These are phyloP conservation scores for Diaporthe nobilis DNA, from an alignment of 2,329 filamentous ascomycete species.

Conservation along the genomic window DNA sequence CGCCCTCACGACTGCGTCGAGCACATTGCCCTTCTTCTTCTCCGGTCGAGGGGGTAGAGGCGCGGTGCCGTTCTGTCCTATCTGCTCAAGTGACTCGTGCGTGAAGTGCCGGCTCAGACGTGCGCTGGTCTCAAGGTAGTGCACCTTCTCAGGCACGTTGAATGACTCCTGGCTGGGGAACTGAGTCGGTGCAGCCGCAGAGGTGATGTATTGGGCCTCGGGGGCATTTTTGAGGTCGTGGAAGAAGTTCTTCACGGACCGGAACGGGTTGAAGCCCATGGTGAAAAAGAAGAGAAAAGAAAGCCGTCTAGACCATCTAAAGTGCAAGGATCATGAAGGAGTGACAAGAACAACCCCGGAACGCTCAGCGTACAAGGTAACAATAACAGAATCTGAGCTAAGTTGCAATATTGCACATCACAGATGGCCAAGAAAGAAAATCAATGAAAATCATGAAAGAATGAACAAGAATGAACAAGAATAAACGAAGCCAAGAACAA, in stretches of 20 bases:
- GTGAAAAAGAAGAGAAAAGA: not conserved
- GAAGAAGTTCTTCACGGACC: constrained; percentile 37
- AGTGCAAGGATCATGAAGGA: not conserved
- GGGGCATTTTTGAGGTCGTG: constrained; percentile 43
- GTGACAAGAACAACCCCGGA: constrained; percentile 2
- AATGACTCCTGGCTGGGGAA: constrained; percentile 40
- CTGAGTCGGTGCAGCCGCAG: constrained; percentile 40
- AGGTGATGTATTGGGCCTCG: constrained; percentile 43
- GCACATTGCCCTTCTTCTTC: constrained; percentile 32
- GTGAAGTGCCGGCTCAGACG: constrained; percentile 39
- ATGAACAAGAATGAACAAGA: not conserved
- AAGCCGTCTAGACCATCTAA: constrained; percentile 14
- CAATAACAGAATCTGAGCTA: constrained; percentile 8
- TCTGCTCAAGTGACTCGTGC: constrained; percentile 34
- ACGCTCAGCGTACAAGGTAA: constrained; percentile 37
- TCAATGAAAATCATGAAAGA: constrained; percentile 12
- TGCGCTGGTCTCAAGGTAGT: constrained; percentile 40
- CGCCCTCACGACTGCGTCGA: constrained; percentile 43
- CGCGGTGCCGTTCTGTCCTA: not conserved
- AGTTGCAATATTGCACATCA: constrained; percentile 18
- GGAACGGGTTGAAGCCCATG: constrained; percentile 37
- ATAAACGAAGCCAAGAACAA: constrained; percentile 16
- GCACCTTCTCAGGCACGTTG: constrained; percentile 31
- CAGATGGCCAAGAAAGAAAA: constrained; percentile 35
- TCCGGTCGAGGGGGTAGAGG: constrained; percentile 11